Percentiles rank a stretch among this genome's conserved stretches.
Evolutionary conservation across 345 rosid genomes (phyloP).

Genomic region (Triadica sebifera): DNA sequence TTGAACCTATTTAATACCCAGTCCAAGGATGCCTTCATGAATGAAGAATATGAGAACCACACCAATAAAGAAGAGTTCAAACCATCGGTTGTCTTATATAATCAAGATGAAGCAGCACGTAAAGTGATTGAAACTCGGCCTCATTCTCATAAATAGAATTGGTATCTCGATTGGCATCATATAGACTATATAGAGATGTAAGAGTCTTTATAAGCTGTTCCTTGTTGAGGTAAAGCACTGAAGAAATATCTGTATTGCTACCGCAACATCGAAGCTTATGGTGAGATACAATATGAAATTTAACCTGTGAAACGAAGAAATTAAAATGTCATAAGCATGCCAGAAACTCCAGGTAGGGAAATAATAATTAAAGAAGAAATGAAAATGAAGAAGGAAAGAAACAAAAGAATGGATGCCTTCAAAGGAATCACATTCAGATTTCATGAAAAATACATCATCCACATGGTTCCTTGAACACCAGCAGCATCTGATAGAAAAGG

Average conservation of each 20-base stretch:
- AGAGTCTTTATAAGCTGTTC: constrained; percentile 86
- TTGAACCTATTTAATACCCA: constrained; percentile 16
- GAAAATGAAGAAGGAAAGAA: neutral
- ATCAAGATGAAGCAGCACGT: constrained; percentile 79
- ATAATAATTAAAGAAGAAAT: neutral
- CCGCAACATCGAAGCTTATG: constrained; percentile 54
- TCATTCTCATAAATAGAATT: constrained; percentile 45
- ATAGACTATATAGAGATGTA: constrained; percentile 65
- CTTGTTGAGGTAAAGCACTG: constrained; percentile 74
- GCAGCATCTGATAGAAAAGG: neutral
- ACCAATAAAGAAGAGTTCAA: constrained; percentile 28
- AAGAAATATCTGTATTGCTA: constrained; percentile 39
- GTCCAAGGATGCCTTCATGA: constrained; percentile 6
- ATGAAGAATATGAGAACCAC: constrained; percentile 8
- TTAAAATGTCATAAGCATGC: neutral
- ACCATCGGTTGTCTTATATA: constrained; percentile 55
- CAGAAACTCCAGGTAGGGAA: neutral
- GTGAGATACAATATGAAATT: constrained; percentile 74
- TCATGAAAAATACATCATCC: neutral
- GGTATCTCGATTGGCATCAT: constrained; percentile 58
- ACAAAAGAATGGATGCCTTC: neutral
- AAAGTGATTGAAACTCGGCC: constrained; percentile 72
- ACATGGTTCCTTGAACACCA: neutral
- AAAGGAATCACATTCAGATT: neutral
- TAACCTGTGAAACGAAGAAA: constrained; percentile 47